phyloP scores from a whole-genome alignment of 257 asterid genomes.

The Pogostemon cablin region DNA sequence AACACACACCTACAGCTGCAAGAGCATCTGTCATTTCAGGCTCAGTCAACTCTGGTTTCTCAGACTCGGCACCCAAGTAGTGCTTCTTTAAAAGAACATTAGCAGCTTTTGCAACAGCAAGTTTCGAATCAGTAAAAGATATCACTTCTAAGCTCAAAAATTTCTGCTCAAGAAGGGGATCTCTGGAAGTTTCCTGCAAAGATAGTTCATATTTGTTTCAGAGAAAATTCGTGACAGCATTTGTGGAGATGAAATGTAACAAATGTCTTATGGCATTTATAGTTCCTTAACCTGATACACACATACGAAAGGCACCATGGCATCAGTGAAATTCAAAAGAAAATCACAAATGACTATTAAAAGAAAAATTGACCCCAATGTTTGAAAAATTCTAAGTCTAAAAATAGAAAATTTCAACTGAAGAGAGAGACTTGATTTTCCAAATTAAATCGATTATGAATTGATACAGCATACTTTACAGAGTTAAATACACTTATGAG shows the following conservation, averaged over 20 bases:
- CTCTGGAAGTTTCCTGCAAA: slow-evolving; percentile 45
- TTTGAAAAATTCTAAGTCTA: slow-evolving; percentile 3
- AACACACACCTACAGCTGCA: slow-evolving; percentile 58
- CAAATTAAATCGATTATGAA: background rate
- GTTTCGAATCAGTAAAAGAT: slow-evolving; percentile 79
- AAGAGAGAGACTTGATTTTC: background rate
- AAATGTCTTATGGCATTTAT: slow-evolving; percentile 3
- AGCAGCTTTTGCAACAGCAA: slow-evolving; percentile 86
- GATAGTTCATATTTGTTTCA: slow-evolving; percentile 26
- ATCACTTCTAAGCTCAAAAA: slow-evolving; percentile 61
- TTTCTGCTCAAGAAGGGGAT: slow-evolving; percentile 44
- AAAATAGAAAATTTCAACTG: background rate
- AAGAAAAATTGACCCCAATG: background rate
- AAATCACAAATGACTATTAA: background rate
- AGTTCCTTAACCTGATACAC: background rate
- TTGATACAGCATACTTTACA: background rate
- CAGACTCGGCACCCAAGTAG: slow-evolving; percentile 40
- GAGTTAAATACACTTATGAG: slow-evolving; percentile 6
- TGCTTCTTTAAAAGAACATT: slow-evolving; percentile 65
- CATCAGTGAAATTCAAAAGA: background rate
- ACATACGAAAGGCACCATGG: background rate
- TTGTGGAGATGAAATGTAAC: background rate
- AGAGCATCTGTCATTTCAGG: slow-evolving; percentile 74
- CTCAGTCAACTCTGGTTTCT: slow-evolving; percentile 62
- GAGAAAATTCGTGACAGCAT: slow-evolving; percentile 28